Percentiles rank a stretch among this genome's conserved stretches.
Conservation (phyloP, 768 basidiomycete species). For the Dictyophora rubrovolvata region DNA sequence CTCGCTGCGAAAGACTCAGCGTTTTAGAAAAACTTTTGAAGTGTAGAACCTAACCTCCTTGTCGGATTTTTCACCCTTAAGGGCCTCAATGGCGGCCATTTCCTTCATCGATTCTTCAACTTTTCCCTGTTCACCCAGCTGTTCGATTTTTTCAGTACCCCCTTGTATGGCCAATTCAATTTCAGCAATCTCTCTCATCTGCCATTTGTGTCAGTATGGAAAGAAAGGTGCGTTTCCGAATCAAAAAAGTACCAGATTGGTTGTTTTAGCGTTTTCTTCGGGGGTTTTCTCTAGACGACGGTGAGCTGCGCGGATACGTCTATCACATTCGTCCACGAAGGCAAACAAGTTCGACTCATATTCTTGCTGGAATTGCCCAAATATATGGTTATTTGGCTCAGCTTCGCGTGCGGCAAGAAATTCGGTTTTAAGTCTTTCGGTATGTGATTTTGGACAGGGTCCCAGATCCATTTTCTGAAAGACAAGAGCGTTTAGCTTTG, state of each 20-base stretch:
- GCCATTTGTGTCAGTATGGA: background rate
- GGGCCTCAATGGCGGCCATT: conserved; percentile 92
- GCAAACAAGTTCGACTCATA: conserved; percentile 92
- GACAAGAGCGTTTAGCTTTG: background rate
- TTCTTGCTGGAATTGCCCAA: conserved; percentile 84
- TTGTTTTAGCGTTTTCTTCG: conserved; percentile 98
- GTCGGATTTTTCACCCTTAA: conserved; percentile 91
- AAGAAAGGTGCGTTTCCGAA: background rate
- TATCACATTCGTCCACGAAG: conserved; percentile 97
- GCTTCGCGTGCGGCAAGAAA: conserved; percentile 72
- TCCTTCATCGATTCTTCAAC: conserved; percentile 99
- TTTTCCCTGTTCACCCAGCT: conserved; percentile 94
- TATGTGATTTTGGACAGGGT: conserved; percentile 94
- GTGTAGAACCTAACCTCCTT: conserved; percentile 64
- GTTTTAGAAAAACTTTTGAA: background rate
- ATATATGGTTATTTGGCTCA: conserved; percentile 69
- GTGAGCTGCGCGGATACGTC: conserved; percentile 89
- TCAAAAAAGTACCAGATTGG: conserved; percentile 56
- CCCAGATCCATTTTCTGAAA: conserved; percentile 98
- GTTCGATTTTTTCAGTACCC: conserved; percentile 96
- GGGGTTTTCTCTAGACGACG: conserved; percentile 97
- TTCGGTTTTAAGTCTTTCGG: conserved; percentile 85
- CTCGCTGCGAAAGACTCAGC: conserved; percentile 43
- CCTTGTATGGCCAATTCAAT: conserved; percentile 98
- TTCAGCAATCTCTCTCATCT: conserved; percentile 99